Base-by-base conservation (phyloP, 2,329 filamentous ascomycete species). In the Madurella mycetomatis region DNA sequence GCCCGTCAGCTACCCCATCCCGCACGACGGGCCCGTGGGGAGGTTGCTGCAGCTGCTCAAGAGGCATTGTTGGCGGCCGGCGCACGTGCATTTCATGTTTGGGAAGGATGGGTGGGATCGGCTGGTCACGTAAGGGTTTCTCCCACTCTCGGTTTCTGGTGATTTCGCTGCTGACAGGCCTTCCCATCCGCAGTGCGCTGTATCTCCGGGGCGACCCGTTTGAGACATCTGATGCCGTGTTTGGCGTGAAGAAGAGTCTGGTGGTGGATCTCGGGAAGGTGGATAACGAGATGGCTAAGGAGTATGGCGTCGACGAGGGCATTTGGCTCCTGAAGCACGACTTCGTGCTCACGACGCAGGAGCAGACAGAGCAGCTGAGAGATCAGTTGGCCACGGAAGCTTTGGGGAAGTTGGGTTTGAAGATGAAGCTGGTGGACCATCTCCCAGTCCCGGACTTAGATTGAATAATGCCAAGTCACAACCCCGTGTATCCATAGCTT, bases 61-160 rank as follows among this genome's bases (percentile, higher is more conserved):
- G n/a, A 75, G 90, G n/a, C 90, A 94, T 72, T 83, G 84, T 53
- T 92, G 84, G 74, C 74, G 90, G 49, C 90, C 89, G 1, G 82
- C 84, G 17, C 89, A 94, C 69, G 81, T 92, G 77, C 89, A 94
- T 70, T 94, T 94, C 65, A 94, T 95, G 88, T 91, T 95, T 72
- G 83, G 86, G 67, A 91, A 90, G 75, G 70, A 77, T 34, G 87
- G 88, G 0, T 91, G 82, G 73, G 90, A 95, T 73, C 82, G 86
- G 67, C 71, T 95, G 64, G 86, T 94, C 66, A 95, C 90, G 88
- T 92, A 76, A 60, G 85, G 84, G 9, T 34, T n/a, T 41, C 18
- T 42, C 15, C 41, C 15, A 41, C 47, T 47, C 30, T 44, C 30
- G 17, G 15, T 49, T 16, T 34, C 25, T 25, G 25, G 25, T 25